Percentiles rank a stretch among this genome's conserved stretches.
Conservation (phyloP, 805 yeast species). For the Hanseniaspora meyeri region DNA sequence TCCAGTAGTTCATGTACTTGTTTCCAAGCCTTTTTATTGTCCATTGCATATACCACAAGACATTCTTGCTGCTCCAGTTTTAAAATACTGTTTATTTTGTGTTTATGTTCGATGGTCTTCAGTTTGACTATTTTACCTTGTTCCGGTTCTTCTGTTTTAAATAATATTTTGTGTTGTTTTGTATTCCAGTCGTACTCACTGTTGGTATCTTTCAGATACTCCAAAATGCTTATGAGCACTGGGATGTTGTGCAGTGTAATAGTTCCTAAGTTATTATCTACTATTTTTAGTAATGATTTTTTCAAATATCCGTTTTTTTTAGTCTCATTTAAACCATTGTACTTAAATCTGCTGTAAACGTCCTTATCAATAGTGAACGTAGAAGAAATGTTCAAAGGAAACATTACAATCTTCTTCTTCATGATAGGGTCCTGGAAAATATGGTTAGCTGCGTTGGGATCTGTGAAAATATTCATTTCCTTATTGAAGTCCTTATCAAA, state of each 20-base stretch:
- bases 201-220: slow-evolving; percentile 25
- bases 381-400: slow-evolving; percentile 62
- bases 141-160: slow-evolving; percentile 34
- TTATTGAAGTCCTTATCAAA: slow-evolving; percentile 28
- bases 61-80: slow-evolving; percentile 14
- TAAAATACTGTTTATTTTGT: slow-evolving; percentile 21
- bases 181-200: slow-evolving; percentile 17
- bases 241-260: background rate
- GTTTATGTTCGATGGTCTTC: slow-evolving; percentile 19
- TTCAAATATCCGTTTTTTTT: slow-evolving; percentile 23
- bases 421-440: slow-evolving; percentile 40
- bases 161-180: slow-evolving; percentile 22
- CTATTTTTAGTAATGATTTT: background rate
- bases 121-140: slow-evolving; percentile 36
- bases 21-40: slow-evolving; percentile 37
- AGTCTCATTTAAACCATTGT: slow-evolving; percentile 3
- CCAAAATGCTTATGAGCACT: slow-evolving; percentile 29
- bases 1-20: slow-evolving; percentile 31
- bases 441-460: slow-evolving; percentile 59
- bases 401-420: slow-evolving; percentile 39
- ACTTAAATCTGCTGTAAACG: background rate
- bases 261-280: background rate
- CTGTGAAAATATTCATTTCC: slow-evolving; percentile 66
- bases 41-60: slow-evolving; percentile 30
- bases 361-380: slow-evolving; percentile 31